Base-by-base conservation (phyloP, 2,329 filamentous ascomycete genomes). In the Fusarium longipes region DNA sequence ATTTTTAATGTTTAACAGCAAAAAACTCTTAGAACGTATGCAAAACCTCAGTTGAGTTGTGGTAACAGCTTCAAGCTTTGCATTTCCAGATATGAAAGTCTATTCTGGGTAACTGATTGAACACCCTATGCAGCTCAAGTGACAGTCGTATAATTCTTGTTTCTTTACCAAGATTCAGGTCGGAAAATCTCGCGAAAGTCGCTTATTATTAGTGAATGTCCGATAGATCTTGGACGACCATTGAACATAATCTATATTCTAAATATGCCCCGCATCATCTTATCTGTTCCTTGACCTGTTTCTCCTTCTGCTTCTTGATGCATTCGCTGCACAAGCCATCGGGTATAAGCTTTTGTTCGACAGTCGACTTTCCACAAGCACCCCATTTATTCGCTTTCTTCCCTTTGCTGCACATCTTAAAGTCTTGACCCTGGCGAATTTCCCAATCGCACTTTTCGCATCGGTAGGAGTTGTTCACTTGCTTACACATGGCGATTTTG, bases 351-450 rank as follows among this genome's bases (percentile, higher is more conserved):
- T 18, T 25, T 2, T 27, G 5, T 3, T 61, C 55, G 1, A 63
- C 30, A 0, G 24, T 3, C 0, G 22, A 20, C 3, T 25, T 43
- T 0, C 27, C 30, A 5, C 59, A 63, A 3, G 17, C 57, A 1
- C 57, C 59, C 59, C 59, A 63, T 38, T 43, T 27, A 22, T 63
- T 63, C 2, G 12, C 4, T 0, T 43, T 29, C 1, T 20, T 52
- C 0, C 35, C 59, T 2, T 43, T 39, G 3, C 17, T 33, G 3
- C 57, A 63, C 57, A 63, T 57, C 2, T 11, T 38, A 11, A 35
- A 63, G 12, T 63, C 36, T 10, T 36, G 24, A 2, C 35, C 17
- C 2, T 15, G 6, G 3, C 27, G 45, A 5, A 32, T 30, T 1
- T 43, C 30, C 1, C 2, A 2, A 3, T 24, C 17, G 14, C 57